Evolutionary conservation across 371 early-diverging fungal species (phyloP), one percentile per base, ranked within the genome.

Genomic region (Massospora cicadina): DNA sequence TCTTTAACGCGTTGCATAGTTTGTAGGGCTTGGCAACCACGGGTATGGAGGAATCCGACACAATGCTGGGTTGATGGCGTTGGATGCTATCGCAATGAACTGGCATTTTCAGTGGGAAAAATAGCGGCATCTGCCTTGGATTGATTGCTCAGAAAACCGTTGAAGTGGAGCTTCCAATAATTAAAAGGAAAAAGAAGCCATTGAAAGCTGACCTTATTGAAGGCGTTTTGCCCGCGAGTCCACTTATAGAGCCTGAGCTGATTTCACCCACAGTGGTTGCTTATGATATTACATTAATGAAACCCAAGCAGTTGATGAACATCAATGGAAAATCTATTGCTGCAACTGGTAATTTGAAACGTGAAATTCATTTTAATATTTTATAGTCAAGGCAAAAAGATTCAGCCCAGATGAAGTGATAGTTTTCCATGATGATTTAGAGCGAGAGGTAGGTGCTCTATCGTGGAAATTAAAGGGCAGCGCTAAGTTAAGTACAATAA

Each of bases 401-500:
- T 23, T n/a, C 31, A 61, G n/a, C 32, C 59, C 66, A 17, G 67
- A 71, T 0, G 71, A 81, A 26, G 33, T 85, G 2, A 73, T 86
- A 31, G 73, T 88, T 0, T 71, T 87, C n/a, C 90, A 89, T 67
- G 90, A 89, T 67, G 90, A 89, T 66, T 69, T 89, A 71, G 81
- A 88, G 64, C 77, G 84, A 7, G 78, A 79, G 25, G 64, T 87
- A 2, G 86, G 85, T 5, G 80, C 78, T 65, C 63, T 84, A 0
- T 77, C 84, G 0, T 64, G 78, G 60, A 89, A 89, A 68, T 26
- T 29, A 3, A 69, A 71, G 1, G 90, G 90, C 0, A 76, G 76
- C 56, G 75, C 76, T 58, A 74, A 71, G 75, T 75, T 70, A 65
- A 60, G 0, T 65, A 43, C 33, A n/a, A n/a, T n/a, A n/a, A n/a